A percentile compares a stretch with the other conserved stretches of the same genome.
Conservation (phyloP, 805 yeast species). For the Danielia reshetovae region DNA sequence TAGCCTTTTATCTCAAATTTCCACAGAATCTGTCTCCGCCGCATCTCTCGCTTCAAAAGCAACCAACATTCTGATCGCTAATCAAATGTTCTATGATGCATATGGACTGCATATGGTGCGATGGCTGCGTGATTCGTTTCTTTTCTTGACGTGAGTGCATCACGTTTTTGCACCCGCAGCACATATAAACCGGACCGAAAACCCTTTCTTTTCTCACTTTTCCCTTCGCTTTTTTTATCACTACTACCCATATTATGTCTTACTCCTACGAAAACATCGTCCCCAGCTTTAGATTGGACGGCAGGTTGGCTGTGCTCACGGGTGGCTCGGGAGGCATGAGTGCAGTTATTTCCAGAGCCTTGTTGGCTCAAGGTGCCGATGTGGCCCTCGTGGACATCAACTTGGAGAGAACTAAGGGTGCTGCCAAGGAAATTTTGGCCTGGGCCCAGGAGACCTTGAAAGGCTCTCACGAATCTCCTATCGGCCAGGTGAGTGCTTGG, state of each 20-base stretch:
- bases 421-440: conserved; percentile 46
- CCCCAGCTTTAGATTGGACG: conserved; percentile 65
- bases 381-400: conserved; percentile 70
- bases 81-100: no score
- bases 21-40: no score
- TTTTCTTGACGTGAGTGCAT: no score
- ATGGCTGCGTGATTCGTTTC: no score
- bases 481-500: conserved; percentile 56
- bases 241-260: conserved; percentile 1
- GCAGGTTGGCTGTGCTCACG: conserved; percentile 67
- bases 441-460: conserved; percentile 47
- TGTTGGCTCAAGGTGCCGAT: conserved; percentile 73
- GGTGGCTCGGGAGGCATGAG: conserved; percentile 84
- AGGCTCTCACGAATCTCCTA: conserved; percentile 26
- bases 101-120: no score
- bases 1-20: no score
- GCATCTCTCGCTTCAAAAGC: no score
- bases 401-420: conserved; percentile 50
- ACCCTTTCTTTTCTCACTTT: no score
- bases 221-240: not conserved
- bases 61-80: no score
- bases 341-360: conserved; percentile 58
- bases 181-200: conserved; percentile 2
- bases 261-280: conserved; percentile 44
- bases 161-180: not conserved